Evolutionary conservation across 441 rosid species (phyloP).

Genomic region (Breynia disticha): DNA sequence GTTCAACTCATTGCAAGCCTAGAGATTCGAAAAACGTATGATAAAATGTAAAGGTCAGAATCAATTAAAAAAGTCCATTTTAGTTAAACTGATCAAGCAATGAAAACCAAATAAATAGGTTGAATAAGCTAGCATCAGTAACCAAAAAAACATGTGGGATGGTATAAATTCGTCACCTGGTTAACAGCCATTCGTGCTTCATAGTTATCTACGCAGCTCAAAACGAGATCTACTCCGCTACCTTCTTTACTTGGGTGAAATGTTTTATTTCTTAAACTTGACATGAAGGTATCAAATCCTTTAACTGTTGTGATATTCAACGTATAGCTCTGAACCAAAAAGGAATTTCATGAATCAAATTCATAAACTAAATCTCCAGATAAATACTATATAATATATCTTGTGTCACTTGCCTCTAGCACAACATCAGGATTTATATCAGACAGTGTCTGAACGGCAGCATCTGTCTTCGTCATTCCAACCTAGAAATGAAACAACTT

Average conservation of each 20-base stretch:
- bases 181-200: slow-evolving; percentile 99
- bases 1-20: slow-evolving; percentile 93
- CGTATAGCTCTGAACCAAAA: slow-evolving; percentile 57
- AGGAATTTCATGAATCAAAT: background rate
- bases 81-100: too few species aligned
- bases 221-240: slow-evolving; percentile 83
- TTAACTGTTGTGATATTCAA: slow-evolving; percentile 81
- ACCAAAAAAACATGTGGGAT: background rate
- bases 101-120: too few species aligned
- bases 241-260: slow-evolving; percentile 65
- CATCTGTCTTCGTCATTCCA: slow-evolving; percentile 99
- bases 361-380: background rate
- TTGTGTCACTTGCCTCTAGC: slow-evolving; percentile 49
- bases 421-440: slow-evolving; percentile 93
- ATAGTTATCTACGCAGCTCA: slow-evolving; percentile 95
- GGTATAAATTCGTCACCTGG: slow-evolving; percentile 47
- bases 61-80: background rate
- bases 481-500: slow-evolving; percentile 32
- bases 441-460: slow-evolving; percentile 92
- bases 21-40: slow-evolving; percentile 11
- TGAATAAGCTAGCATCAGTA: too few species aligned
- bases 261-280: slow-evolving; percentile 63
- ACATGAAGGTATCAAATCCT: slow-evolving; percentile 83
- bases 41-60: background rate
- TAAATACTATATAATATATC: background rate